Base-by-base conservation (phyloP, 768 basidiomycete genomes). In the button mushroom (Agaricus bisporus) region DNA sequence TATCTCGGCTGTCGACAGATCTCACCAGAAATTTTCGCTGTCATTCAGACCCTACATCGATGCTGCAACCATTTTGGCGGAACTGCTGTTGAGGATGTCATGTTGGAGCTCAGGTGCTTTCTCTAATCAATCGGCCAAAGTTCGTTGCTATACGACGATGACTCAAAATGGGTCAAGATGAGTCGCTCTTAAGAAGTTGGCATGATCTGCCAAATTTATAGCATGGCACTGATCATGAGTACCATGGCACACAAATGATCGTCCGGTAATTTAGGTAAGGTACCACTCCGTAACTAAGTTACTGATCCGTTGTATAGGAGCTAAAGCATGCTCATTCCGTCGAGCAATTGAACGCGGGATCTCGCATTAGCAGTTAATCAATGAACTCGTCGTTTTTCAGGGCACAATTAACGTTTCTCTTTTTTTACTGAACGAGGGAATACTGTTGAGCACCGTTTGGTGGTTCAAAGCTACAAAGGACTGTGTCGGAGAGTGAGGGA, bases 401-500 rank as follows among this genome's bases (percentile, higher is more conserved):
- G 12, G 4, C 12, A 39, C 17, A 12, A 6, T n/a, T 14, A 15
- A n/a, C 20, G 26, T 22, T 9, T 9, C 1, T 18, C 18, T 44
- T 20, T 4, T 26, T 5, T 46, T 29, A 5, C 28, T 5, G 44
- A 46, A 25, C 4, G 6, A 46, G n/a, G 44, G 7, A 3, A n/a
- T 12, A 20, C 12, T 1, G 26, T 20, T 22, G 10, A 29, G 44
- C 17, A 10, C 26, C 44, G 29, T 5, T 12, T 39, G 15, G 14
- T 39, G 12, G n/a, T 5, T 39, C 38, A 6, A 12, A 14, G 14
- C 38, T 39, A n/a, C 7, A 43, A 43, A 43, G 7, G 22, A 22
- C 9, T 35, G 41, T 20, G n/a, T 54, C 52, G 52, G 52, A 47
- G 52, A 48, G 11, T 44, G 52, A 29, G 52, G 52, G 52, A 54